phyloP scores from a whole-genome alignment of 257 asterid genomes.

The Thymus mandschuricus region DNA sequence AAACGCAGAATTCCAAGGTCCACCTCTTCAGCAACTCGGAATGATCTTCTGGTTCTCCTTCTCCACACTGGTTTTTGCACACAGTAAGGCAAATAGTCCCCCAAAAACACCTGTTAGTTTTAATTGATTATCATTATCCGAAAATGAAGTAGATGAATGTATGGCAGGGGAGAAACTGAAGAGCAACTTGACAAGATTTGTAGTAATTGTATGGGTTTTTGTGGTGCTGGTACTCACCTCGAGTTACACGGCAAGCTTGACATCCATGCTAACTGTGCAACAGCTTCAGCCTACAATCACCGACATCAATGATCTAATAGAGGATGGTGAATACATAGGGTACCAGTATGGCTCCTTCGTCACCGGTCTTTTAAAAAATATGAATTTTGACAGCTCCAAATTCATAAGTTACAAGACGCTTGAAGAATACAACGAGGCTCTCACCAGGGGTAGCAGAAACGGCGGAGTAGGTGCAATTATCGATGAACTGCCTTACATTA shows the following conservation, averaged over 20 bases:
- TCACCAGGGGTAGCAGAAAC: constrained; percentile 47
- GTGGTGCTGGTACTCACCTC: constrained; percentile 48
- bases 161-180: constrained; percentile 46
- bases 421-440: constrained; percentile 49
- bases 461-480: constrained; percentile 59
- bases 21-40: constrained; percentile 48
- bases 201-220: constrained; percentile 47
- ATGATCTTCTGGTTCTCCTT: constrained; percentile 58
- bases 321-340: constrained; percentile 37
- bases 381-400: constrained; percentile 36
- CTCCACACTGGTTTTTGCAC: constrained; percentile 62
- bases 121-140: neutral
- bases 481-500: constrained; percentile 56
- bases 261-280: constrained; percentile 49
- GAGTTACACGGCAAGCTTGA: constrained; percentile 45
- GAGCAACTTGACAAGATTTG: constrained; percentile 47
- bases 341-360: constrained; percentile 42
- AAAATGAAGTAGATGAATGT: neutral
- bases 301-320: constrained; percentile 31
- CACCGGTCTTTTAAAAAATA: constrained; percentile 8
- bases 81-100: constrained; percentile 35
- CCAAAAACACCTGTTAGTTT: neutral
- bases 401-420: constrained; percentile 33
- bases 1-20: constrained; percentile 51
- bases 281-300: constrained; percentile 16